phyloP scores from a whole-genome alignment of 2,329 filamentous ascomycete genomes.

The Hypocreales sp. region DNA sequence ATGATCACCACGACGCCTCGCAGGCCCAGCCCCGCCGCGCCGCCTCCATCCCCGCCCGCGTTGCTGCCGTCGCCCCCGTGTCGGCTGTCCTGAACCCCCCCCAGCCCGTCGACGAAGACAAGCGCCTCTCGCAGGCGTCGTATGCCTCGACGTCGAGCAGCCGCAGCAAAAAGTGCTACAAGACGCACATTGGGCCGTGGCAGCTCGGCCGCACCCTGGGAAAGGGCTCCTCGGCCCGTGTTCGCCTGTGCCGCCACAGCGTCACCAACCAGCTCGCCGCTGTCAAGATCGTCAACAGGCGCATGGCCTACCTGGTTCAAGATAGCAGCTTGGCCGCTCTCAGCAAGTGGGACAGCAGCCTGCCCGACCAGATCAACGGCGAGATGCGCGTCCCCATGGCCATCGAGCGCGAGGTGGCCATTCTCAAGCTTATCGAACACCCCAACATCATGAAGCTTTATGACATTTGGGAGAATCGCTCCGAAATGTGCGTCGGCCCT shows the following conservation, averaged over 20 bases:
- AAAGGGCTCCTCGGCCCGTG: conserved; percentile 76
- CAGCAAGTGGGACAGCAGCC: conserved; percentile 52
- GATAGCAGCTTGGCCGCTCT: conserved; percentile 76
- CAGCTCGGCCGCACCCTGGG: conserved; percentile 79
- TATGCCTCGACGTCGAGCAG: conserved; percentile 24
- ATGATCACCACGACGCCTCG: conserved; percentile 8
- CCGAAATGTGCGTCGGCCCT: conserved; percentile 59
- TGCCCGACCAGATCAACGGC: conserved; percentile 38
- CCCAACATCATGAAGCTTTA: conserved; percentile 87
- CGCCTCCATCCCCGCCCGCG: conserved; percentile 1
- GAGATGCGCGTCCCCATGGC: conserved; percentile 67
- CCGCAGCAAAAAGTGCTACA: conserved; percentile 28
- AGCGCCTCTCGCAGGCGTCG: conserved; percentile 24
- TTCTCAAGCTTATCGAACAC: conserved; percentile 93
- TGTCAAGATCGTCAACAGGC: conserved; percentile 89
- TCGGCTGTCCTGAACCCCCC: conserved; percentile 12
- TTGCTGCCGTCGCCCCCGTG: too few species aligned
- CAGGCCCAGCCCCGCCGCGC: conserved; percentile 3
- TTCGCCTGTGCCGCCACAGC: conserved; percentile 70
- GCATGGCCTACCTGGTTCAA: conserved; percentile 62
- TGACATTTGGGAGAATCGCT: conserved; percentile 95
- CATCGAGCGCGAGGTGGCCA: conserved; percentile 87
- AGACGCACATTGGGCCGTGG: conserved; percentile 86
- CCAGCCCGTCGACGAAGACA: conserved; percentile 16
- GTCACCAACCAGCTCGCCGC: conserved; percentile 69